Evolutionary conservation across 441 rosid genomes (phyloP).

Genomic region (Hypseocharis bilobata): DNA sequence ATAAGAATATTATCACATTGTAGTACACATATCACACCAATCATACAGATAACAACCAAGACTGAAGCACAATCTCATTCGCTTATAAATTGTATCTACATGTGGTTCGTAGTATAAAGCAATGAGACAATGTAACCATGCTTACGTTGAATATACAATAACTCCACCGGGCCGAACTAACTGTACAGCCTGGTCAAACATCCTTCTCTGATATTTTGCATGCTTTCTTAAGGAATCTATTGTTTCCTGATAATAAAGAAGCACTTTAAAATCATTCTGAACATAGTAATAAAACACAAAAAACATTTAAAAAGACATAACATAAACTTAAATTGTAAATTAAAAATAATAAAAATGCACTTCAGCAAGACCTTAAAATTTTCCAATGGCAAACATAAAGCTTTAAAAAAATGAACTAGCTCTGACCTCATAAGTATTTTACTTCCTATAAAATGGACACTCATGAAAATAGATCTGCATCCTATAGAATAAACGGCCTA

Average conservation of each 20-base stretch:
- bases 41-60: background rate
- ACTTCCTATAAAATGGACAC: too few species aligned
- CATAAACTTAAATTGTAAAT: background rate
- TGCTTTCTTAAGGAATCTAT: slow-evolving; percentile 67
- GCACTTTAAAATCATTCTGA: background rate
- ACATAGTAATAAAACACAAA: background rate
- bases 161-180: slow-evolving; percentile 87
- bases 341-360: background rate
- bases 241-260: slow-evolving; percentile 54
- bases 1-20: background rate
- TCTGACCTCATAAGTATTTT: too few species aligned
- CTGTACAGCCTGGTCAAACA: slow-evolving; percentile 95
- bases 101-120: background rate
- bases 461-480: background rate
- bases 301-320: background rate
- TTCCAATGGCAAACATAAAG: background rate
- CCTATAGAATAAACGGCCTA: background rate
- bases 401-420: background rate
- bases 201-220: slow-evolving; percentile 71
- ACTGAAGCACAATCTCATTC: background rate
- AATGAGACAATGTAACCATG: slow-evolving; percentile 12
- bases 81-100: background rate
- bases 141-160: slow-evolving; percentile 90
- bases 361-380: background rate
- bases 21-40: background rate